Conservation (phyloP, 2,329 filamentous ascomycete genomes). For the Fusarium sp. region DNA sequence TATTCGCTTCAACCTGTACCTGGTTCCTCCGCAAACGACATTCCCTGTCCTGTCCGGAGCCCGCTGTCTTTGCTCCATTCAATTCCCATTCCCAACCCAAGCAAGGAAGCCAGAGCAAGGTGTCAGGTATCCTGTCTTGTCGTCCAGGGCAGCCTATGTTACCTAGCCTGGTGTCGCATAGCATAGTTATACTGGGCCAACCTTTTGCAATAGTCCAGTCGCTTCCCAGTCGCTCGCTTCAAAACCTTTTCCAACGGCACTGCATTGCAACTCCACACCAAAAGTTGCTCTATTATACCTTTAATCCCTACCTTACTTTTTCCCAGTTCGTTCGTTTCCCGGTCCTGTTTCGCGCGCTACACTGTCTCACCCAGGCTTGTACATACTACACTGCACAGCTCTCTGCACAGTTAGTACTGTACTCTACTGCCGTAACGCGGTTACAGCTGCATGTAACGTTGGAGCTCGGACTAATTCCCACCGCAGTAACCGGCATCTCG, state of each 20-base stretch:
- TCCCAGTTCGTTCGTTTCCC: conserved; percentile 5
- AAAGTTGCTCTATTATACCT: conserved; percentile 21
- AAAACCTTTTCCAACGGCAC: conserved; percentile 23
- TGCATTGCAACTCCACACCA: conserved; percentile 27
- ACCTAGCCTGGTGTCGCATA: neutral
- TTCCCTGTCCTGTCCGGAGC: conserved; percentile 25
- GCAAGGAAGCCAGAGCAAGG: neutral
- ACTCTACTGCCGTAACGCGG: conserved; percentile 19
- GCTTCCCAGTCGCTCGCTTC: conserved; percentile 36
- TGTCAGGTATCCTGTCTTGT: conserved; percentile 24
- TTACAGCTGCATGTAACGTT: conserved; percentile 45
- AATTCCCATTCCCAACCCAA: conserved; percentile 12
- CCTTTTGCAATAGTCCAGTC: conserved; percentile 20
- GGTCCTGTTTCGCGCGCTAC: conserved; percentile 10
- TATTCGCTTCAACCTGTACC: conserved; percentile 22
- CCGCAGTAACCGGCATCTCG: conserved; percentile 47
- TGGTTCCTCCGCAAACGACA: conserved; percentile 32
- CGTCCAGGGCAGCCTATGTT: conserved; percentile 25
- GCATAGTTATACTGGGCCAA: conserved; percentile 4
- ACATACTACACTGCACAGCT: conserved; percentile 5
- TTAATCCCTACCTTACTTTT: conserved; percentile 12
- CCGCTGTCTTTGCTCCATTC: conserved; percentile 8
- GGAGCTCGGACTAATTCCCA: conserved; percentile 40
- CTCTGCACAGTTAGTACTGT: neutral
- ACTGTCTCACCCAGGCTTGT: conserved; percentile 28